Base-by-base conservation (phyloP, 768 basidiomycete genomes). In the Suillus americanus region DNA sequence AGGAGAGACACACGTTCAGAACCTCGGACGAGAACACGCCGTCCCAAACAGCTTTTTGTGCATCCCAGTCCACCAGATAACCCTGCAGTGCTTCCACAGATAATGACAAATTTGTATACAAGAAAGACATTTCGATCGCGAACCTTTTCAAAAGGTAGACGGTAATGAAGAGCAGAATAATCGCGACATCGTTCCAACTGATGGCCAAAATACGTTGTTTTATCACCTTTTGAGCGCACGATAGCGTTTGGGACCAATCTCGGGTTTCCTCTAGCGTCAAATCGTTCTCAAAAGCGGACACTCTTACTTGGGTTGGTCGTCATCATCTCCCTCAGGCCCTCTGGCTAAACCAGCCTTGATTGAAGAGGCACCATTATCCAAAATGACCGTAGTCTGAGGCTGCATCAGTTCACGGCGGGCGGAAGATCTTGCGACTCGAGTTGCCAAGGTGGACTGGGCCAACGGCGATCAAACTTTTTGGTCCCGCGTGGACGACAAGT, bases 11-110 rank as follows among this genome's bases (percentile, higher is more conserved):
- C 74, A 91, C 92, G 66, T 85, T 85, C 63, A 93, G 80, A 55
- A 83, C 85, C 63, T 89, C 83, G 50, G 84, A 82, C 25, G 91
- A 91, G 76, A 97, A 94, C 28, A 97, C 71, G 13, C 91, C 88
- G 68, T 98, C 96, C 95, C 95, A 98, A 6, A 99, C 83, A 20
- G 91, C 90, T 75, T 97, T 97, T 76, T 99, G 88, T 3, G 91
- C 91, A 67, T 97, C 95, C 96, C 96, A 99, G 72, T 97, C 95
- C 35, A 93, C 89, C 18, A 97, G 80, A 76, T 91, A 94, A 33
- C 96, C 96, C 96, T 97, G 74, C 51, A 68, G 62, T 40, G 61
- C 70, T 75, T 67, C 69, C 66, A 73, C 60, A 66, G 70, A 64
- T 65, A 63, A 62, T 37, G 41, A 38, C 57, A 41, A 41, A 59